A percentile compares a stretch with the other conserved stretches of the same genome.
These are phyloP conservation scores for Binderoboletus segoi DNA, from an alignment of 1,284 basidiomycete species.

Conservation along the genomic window DNA sequence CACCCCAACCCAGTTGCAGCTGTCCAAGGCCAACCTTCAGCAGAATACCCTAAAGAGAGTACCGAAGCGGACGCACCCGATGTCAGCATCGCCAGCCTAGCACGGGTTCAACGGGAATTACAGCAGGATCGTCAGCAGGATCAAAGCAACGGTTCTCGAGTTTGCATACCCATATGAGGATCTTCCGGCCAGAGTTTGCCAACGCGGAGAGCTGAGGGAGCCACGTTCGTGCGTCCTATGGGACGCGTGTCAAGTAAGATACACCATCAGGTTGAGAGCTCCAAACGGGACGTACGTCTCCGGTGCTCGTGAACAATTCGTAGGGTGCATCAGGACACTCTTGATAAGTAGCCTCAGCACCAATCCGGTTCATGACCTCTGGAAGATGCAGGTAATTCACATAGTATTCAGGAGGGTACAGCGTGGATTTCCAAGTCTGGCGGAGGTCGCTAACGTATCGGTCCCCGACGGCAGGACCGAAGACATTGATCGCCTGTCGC, in stretches of 20 bases:
- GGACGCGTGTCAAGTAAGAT: slow-evolving; percentile 2
- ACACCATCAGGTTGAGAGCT: slow-evolving; percentile 9
- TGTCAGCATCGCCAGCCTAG: slow-evolving; percentile 67
- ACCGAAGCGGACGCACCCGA: slow-evolving; percentile 45
- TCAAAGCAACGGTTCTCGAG: neutral
- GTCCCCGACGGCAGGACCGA: slow-evolving; percentile 51
- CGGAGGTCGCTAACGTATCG: slow-evolving; percentile 58
- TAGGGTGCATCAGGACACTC: slow-evolving; percentile 50
- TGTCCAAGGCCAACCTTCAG: slow-evolving; percentile 24
- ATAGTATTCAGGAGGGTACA: slow-evolving; percentile 62
- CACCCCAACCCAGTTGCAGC: slow-evolving; percentile 67
- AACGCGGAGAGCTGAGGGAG: slow-evolving; percentile 55
- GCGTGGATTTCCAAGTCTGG: slow-evolving; percentile 52
- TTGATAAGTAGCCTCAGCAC: slow-evolving; percentile 49
- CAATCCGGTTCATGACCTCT: slow-evolving; percentile 47
- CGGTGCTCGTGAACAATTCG: slow-evolving; percentile 42
- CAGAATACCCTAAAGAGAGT: neutral
- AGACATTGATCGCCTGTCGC: slow-evolving; percentile 48
- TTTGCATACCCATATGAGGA: slow-evolving; percentile 58
- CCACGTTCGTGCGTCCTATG: slow-evolving; percentile 54
- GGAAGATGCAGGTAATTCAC: slow-evolving; percentile 45
- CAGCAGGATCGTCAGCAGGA: too few species aligned
- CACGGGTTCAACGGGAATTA: neutral
- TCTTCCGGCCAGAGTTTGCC: slow-evolving; percentile 55
- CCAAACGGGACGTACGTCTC: slow-evolving; percentile 30